phyloP scores from a whole-genome alignment of 2,329 filamentous ascomycete species.

The Graphium sp. region DNA sequence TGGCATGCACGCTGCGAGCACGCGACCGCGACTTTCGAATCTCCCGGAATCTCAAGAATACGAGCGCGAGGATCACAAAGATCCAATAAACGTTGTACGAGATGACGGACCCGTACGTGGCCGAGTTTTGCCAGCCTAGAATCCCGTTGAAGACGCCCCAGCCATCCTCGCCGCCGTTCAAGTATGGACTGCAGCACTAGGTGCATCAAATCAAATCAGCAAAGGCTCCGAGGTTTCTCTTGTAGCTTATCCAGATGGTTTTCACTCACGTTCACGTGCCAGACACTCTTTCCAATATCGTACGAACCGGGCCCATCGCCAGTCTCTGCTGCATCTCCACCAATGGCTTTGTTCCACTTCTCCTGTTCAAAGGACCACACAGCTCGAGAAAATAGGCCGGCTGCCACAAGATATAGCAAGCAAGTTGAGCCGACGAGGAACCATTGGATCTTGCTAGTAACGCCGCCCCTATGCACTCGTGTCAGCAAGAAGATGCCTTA shows the following conservation, averaged over 20 bases:
- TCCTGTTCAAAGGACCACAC: constrained; percentile 62
- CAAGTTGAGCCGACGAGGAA: constrained; percentile 75
- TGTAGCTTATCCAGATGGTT: neutral
- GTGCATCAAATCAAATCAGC: no score
- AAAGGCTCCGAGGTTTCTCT: neutral
- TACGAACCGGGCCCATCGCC: constrained; percentile 55
- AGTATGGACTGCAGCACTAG: constrained; percentile 59
- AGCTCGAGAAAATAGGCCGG: constrained; percentile 61
- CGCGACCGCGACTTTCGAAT: no score
- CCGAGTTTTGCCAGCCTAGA: constrained; percentile 77
- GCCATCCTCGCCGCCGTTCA: constrained; percentile 57
- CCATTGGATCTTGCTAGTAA: constrained; percentile 44
- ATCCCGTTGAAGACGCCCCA: constrained; percentile 84
- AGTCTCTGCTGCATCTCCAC: constrained; percentile 34
- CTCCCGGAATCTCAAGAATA: constrained; percentile 51
- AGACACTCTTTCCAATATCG: constrained; percentile 61
- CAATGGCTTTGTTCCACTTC: constrained; percentile 48
- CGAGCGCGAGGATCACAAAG: constrained; percentile 51
- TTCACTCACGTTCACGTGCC: constrained; percentile 61
- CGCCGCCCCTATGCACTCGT: constrained; percentile 24
- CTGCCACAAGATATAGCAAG: constrained; percentile 69
- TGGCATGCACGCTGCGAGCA: no score
- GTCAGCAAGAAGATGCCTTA: neutral
- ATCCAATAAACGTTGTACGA: constrained; percentile 87
- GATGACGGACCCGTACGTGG: constrained; percentile 74